These are phyloP conservation scores for Darksidea phi DNA, from an alignment of 495 filamentous ascomycete genomes.

Conservation along the genomic window DNA sequence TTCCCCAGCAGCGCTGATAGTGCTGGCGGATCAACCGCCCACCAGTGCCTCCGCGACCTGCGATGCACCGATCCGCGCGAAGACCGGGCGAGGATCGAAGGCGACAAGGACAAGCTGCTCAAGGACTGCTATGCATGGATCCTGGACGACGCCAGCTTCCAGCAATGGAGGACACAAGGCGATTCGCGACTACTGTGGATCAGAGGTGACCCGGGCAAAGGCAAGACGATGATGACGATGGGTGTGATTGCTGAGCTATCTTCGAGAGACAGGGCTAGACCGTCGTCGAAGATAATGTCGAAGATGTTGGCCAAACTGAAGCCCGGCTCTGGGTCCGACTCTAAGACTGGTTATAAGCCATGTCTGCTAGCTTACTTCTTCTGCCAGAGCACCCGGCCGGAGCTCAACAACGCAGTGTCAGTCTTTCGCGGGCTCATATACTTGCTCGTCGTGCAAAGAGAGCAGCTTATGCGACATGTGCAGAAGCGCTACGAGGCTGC, in stretches of 20 bases:
- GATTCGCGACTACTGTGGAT: constrained; percentile 49
- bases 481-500: constrained; percentile 34
- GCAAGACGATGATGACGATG: constrained; percentile 42
- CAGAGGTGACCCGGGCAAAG: constrained; percentile 44
- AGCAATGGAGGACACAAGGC: constrained; percentile 38
- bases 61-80: constrained; percentile 22
- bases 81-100: constrained; percentile 46
- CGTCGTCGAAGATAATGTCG: background rate
- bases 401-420: constrained; percentile 46
- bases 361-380: constrained; percentile 30
- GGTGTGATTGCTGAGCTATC: constrained; percentile 15
- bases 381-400: constrained; percentile 30
- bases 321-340: constrained; percentile 1
- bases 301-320: constrained; percentile 13
- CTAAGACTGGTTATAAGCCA: too few species aligned
- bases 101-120: constrained; percentile 47
- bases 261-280: constrained; percentile 10
- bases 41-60: constrained; percentile 19
- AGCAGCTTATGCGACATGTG: constrained; percentile 41
- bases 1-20: too few species aligned
- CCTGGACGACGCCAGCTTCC: constrained; percentile 44
- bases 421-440: constrained; percentile 49
- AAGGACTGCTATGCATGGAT: constrained; percentile 49
- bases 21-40: too few species aligned
- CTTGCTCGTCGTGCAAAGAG: constrained; percentile 42